Conservation (phyloP, 495 filamentous ascomycete genomes). For the Penicillium mononematosum region DNA sequence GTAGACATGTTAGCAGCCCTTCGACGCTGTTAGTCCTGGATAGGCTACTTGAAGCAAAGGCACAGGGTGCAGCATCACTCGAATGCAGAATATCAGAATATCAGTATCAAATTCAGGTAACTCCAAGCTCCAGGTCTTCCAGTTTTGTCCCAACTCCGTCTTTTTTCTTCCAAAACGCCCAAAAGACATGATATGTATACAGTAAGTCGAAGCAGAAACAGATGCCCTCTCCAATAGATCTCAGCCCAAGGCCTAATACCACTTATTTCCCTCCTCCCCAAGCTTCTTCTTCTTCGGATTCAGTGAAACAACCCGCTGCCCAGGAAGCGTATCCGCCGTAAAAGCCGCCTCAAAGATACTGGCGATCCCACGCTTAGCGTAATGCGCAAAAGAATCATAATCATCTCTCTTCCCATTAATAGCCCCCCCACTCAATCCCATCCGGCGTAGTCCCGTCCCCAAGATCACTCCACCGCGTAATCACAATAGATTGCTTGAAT, state of each 20-base stretch:
- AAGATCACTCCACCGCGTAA: constrained; percentile 60
- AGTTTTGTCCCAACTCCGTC: background rate
- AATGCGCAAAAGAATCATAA: constrained; percentile 52
- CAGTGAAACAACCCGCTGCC: constrained; percentile 54
- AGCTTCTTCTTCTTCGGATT: constrained; percentile 50
- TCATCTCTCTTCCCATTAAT: constrained; percentile 42
- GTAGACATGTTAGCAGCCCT: background rate
- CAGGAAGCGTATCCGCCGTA: constrained; percentile 53
- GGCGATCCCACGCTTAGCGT: constrained; percentile 52
- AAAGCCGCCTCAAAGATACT: constrained; percentile 57
- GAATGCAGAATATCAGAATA: background rate
- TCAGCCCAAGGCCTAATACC: constrained; percentile 42
- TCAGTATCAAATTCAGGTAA: background rate
- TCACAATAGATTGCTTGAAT: constrained; percentile 59
- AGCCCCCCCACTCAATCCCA: constrained; percentile 49
- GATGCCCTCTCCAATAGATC: background rate
- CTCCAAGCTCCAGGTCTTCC: background rate
- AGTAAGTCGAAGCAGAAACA: background rate
- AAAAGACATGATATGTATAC: background rate
- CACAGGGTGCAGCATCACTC: background rate
- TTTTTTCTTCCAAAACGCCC: background rate
- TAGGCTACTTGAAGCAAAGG: background rate
- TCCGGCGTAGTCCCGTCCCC: constrained; percentile 49
- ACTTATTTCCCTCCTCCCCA: constrained; percentile 47
- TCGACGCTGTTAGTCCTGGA: background rate